phyloP scores from a whole-genome alignment of 495 filamentous ascomycete species.

The Hyaloscypha bicolor region DNA sequence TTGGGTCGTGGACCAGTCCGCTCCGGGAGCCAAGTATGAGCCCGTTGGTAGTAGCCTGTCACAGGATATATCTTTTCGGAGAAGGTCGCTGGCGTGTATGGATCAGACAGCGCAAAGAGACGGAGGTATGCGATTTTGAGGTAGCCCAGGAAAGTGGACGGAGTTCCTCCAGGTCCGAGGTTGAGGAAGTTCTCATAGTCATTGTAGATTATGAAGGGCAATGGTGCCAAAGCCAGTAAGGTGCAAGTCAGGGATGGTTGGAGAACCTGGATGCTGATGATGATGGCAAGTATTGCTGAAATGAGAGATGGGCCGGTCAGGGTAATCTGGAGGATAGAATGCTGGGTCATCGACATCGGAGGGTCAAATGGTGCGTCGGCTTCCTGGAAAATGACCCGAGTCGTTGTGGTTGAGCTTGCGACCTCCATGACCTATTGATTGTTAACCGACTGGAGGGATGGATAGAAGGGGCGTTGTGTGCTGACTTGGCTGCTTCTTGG shows the following conservation, averaged over 20 bases:
- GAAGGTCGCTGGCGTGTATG: conserved; percentile 41
- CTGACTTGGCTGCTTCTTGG: neutral
- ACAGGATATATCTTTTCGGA: conserved; percentile 40
- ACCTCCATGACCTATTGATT: conserved; percentile 12
- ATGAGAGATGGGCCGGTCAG: conserved; percentile 49
- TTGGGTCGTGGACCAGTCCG: conserved; percentile 63
- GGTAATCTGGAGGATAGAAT: conserved; percentile 43
- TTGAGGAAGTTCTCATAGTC: conserved; percentile 78
- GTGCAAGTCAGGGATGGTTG: conserved; percentile 47
- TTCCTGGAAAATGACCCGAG: conserved; percentile 21
- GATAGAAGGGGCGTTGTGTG: neutral
- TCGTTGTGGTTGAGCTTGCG: conserved; percentile 6
- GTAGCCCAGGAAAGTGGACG: conserved; percentile 72
- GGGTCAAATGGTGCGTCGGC: conserved; percentile 9
- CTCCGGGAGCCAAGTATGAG: conserved; percentile 48
- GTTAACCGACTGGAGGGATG: conserved; percentile 10
- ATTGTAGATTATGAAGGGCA: conserved; percentile 61
- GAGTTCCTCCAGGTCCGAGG: conserved; percentile 81
- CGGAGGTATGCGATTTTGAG: conserved; percentile 65
- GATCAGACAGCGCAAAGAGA: conserved; percentile 60
- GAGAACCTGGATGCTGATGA: conserved; percentile 51
- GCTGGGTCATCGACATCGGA: conserved; percentile 23
- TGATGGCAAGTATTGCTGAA: conserved; percentile 44
- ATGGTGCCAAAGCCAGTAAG: conserved; percentile 50
- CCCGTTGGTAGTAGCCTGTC: conserved; percentile 45